These are phyloP conservation scores for Adansonia digitata DNA, from an alignment of 345 rosid genomes.

Conservation along the genomic window DNA sequence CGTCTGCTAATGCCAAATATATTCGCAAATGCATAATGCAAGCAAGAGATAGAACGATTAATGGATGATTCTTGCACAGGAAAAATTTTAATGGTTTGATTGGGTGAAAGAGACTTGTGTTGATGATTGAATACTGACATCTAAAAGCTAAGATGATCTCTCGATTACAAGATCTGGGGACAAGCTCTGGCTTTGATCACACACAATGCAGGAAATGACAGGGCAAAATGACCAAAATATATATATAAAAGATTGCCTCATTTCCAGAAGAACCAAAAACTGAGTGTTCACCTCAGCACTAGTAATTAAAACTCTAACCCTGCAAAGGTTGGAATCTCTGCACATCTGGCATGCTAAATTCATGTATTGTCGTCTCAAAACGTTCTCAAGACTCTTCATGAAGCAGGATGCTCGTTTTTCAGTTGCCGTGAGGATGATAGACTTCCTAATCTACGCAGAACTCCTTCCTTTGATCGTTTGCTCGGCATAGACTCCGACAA, in stretches of 20 bases:
- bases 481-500: slow-evolving; percentile 1
- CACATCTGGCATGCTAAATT: neutral
- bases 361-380: neutral
- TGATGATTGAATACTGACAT: neutral
- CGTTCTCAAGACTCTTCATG: neutral
- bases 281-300: neutral
- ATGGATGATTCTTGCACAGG: neutral
- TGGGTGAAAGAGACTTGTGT: too few relatives aligned
- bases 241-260: neutral
- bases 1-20: neutral
- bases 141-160: neutral
- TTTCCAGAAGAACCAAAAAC: slow-evolving; percentile 7
- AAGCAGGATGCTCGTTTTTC: neutral
- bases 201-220: neutral
- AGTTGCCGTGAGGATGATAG: neutral
- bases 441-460: neutral
- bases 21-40: neutral
- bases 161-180: neutral
- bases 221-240: neutral
- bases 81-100: too few relatives aligned
- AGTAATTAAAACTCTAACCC: neutral
- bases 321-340: neutral
- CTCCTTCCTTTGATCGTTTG: slow-evolving; percentile 11
- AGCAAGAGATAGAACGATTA: too few relatives aligned
- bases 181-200: neutral